Evolutionary conservation across 2,329 filamentous ascomycete genomes (phyloP), one percentile per base, ranked within the genome.

Genomic region (Coniochaeta pulveracea): DNA sequence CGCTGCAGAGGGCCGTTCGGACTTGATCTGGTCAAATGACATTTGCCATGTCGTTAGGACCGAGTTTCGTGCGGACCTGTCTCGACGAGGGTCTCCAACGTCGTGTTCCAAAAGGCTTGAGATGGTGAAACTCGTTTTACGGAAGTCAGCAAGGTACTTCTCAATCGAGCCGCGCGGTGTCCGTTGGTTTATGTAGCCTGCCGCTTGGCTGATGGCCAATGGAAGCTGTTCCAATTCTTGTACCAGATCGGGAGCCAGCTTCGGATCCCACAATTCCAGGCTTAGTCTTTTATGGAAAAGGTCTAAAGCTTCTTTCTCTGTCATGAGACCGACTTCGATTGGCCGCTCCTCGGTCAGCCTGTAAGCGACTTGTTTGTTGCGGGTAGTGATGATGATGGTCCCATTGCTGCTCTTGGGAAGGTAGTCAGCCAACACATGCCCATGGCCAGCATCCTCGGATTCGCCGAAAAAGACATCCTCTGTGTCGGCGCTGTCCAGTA

Each of bases 401-500:
- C 51, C 51, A 17, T 55, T 47, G 7, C 33, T 26, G 25, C 42
- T 48, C 29, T 50, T 43, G 16, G 49, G 51, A 5, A 55, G 36
- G 31, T 47, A 53, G 10, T 27, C 43, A 16, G 34, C 10, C 6
- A 6, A 26, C 10, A 10, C 15, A 19, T 33, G 21, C 35, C 26
- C 14, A n/a, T n/a, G n/a, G n/a, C 22, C n/a, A n/a, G 22, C 22
- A 19, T 7, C 10, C 15, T 26, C 31, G 1, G 32, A 34, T 9
- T 32, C 26, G 28, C 40, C 19, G 26, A 49, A 47, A 18, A 55
- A 47, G 5, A 54, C 37, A 6, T 46, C 33, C 19, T 29, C 10
- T 40, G 59, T 44, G 37, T 60, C 55, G 25, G 50, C 54, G 37
- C 52, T 58, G 25, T 61, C 55, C 14, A 61, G 44, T 28, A 60